Conservation (phyloP, 1,284 basidiomycete genomes). For the Malassezia equina region DNA sequence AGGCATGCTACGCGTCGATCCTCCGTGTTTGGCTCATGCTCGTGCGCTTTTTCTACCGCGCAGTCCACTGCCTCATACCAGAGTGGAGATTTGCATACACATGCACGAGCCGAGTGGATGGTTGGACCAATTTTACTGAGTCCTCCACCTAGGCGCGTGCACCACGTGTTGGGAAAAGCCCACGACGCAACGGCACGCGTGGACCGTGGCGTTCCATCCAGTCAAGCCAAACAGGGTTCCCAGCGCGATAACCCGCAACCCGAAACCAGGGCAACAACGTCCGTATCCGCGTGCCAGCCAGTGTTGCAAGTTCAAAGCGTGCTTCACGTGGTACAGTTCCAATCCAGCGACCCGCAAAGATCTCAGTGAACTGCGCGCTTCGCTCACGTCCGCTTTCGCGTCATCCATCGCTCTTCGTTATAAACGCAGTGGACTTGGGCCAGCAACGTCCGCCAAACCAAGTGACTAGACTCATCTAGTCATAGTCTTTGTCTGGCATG, state of each 20-base stretch:
- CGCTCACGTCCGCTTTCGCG: neutral
- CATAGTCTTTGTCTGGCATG: constrained; percentile 36
- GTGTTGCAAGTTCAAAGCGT: neutral
- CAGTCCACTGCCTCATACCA: neutral
- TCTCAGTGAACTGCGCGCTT: neutral
- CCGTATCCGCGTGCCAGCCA: neutral
- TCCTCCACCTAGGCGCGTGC: neutral
- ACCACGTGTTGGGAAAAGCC: neutral
- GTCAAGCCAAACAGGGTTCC: neutral
- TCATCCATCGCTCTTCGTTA: neutral
- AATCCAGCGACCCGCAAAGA: neutral
- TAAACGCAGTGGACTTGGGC: neutral
- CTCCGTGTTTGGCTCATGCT: neutral
- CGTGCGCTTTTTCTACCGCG: neutral
- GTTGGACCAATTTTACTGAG: neutral
- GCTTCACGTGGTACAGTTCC: neutral
- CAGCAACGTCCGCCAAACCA: neutral
- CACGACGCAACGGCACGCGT: neutral
- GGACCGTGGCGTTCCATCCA: neutral
- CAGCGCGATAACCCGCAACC: neutral
- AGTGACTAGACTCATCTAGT: neutral
- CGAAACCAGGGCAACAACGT: neutral
- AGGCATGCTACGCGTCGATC: no score
- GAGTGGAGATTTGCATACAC: neutral
- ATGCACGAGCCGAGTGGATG: neutral